Evolutionary conservation across 1,284 basidiomycete genomes (phyloP).

Genomic region (Wolfiporia cocos): DNA sequence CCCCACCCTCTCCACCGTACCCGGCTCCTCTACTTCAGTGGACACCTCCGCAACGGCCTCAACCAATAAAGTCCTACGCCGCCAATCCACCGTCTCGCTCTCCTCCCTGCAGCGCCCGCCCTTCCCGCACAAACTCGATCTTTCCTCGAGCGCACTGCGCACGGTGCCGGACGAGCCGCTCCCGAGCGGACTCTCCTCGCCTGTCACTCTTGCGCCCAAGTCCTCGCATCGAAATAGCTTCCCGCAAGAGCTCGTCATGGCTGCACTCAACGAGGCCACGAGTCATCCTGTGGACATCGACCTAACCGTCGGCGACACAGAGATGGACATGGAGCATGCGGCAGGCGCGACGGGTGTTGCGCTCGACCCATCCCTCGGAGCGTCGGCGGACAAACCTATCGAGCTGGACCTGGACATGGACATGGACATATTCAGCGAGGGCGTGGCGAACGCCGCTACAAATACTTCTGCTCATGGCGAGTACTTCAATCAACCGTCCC

Average conservation of each 20-base stretch:
- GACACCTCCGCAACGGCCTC: constrained; percentile 8
- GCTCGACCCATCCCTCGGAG: constrained; percentile 38
- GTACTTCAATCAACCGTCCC: background rate
- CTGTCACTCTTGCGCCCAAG: constrained; percentile 72
- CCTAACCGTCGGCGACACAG: constrained; percentile 29
- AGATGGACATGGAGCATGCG: constrained; percentile 15
- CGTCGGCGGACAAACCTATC: constrained; percentile 72
- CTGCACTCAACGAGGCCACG: constrained; percentile 29
- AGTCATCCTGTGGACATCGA: constrained; percentile 37
- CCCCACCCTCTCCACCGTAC: constrained; percentile 11
- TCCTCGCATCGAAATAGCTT: constrained; percentile 59
- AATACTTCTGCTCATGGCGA: background rate
- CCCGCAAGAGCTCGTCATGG: constrained; percentile 56
- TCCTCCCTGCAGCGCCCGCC: constrained; percentile 67
- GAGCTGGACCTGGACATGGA: constrained; percentile 74
- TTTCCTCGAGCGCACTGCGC: constrained; percentile 59
- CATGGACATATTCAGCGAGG: constrained; percentile 36
- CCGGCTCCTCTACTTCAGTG: too few species aligned
- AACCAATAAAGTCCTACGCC: constrained; percentile 32
- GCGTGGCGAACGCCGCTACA: background rate
- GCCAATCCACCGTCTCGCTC: constrained; percentile 69
- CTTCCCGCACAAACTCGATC: constrained; percentile 66
- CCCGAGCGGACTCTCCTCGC: constrained; percentile 60
- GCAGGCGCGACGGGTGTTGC: constrained; percentile 16
- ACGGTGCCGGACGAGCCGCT: constrained; percentile 54